Evolutionary conservation across 164 flowering plant genomes (phyloP).

Genomic region (Protea cynaroides): DNA sequence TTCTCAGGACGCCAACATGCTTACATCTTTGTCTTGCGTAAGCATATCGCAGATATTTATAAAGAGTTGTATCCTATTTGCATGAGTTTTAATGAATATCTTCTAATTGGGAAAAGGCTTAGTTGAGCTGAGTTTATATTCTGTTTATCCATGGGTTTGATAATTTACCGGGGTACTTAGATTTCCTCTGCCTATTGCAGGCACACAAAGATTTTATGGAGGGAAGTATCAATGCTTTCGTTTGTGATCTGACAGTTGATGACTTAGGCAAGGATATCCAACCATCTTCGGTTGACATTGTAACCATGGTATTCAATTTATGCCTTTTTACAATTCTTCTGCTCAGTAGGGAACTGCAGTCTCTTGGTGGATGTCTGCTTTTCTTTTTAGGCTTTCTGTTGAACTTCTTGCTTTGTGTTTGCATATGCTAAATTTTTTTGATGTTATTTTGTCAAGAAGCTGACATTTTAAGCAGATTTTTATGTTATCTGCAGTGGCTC

Average conservation of each 20-base stretch:
- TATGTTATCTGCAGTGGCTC: conserved; percentile 93
- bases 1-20: no score
- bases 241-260: conserved; percentile 77
- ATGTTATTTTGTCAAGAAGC: conserved; percentile 19
- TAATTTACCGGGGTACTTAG: background rate
- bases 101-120: no score
- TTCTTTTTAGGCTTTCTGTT: background rate
- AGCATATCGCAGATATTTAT: no score
- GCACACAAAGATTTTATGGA: conserved; percentile 65
- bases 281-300: conserved; percentile 83
- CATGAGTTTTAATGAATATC: background rate
- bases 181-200: conserved; percentile 35
- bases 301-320: conserved; percentile 71
- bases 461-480: conserved; percentile 81
- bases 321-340: conserved; percentile 3
- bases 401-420: conserved; percentile 3
- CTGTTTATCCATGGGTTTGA: background rate
- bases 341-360: background rate
- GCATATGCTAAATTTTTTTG: background rate
- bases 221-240: conserved; percentile 63
- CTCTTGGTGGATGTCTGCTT: conserved; percentile 2
- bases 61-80: background rate
- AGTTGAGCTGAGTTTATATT: no score
- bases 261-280: conserved; percentile 53
- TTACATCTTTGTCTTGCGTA: no score